These are phyloP conservation scores for Orbilia brochopaga DNA, from an alignment of 2,329 filamentous ascomycete species.

Conservation along the genomic window DNA sequence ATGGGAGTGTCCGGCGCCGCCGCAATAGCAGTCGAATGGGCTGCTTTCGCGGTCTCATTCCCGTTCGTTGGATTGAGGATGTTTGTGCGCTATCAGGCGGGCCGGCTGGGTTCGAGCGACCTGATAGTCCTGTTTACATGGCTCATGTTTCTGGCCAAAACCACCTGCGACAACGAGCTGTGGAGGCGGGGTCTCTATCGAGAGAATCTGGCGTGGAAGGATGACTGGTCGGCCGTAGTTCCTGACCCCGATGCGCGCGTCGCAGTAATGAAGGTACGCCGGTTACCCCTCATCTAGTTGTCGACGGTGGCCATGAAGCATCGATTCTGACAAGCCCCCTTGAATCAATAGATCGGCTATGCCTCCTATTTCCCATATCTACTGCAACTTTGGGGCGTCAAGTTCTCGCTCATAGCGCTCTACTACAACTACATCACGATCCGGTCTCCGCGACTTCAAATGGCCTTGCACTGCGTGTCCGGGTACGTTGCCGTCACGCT, in stretches of 20 bases:
- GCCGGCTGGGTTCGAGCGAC: conserved; percentile 36
- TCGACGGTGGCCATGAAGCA: neutral
- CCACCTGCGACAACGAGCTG: conserved; percentile 27
- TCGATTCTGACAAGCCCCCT: neutral
- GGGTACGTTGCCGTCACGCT: conserved; percentile 27
- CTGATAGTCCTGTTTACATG: conserved; percentile 31
- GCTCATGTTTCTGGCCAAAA: conserved; percentile 30
- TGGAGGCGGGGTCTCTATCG: conserved; percentile 35
- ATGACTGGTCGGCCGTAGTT: conserved; percentile 24
- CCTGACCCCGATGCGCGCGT: conserved; percentile 23
- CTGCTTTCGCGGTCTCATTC: conserved; percentile 27
- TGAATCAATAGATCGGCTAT: conserved; percentile 32
- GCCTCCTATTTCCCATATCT: conserved; percentile 31
- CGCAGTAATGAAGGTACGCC: conserved; percentile 30
- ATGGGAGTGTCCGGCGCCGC: conserved; percentile 37
- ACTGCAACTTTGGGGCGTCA: conserved; percentile 44
- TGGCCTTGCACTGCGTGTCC: conserved; percentile 29
- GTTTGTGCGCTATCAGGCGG: conserved; percentile 34
- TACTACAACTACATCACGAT: conserved; percentile 31
- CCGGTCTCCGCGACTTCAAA: conserved; percentile 22
- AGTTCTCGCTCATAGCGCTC: conserved; percentile 37
- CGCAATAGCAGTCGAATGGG: conserved; percentile 40
- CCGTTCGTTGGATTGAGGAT: conserved; percentile 39
- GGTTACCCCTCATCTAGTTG: neutral
- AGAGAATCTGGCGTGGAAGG: conserved; percentile 25